A percentile compares a stretch with the other conserved stretches of the same genome.
phyloP scores from a whole-genome alignment of 2,329 filamentous ascomycete genomes.

The Botrytis fragariae region DNA sequence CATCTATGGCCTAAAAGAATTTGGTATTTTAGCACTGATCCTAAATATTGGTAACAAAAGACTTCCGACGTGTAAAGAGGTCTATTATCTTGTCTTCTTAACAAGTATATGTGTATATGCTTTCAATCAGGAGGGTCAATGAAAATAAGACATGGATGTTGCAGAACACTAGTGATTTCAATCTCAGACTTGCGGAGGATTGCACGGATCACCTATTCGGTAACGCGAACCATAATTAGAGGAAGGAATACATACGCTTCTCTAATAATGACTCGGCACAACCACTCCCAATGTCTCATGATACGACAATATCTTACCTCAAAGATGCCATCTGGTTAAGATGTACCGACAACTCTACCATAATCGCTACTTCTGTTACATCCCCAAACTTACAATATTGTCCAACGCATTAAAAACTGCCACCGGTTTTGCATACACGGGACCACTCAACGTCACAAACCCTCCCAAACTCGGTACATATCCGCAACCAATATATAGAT shows the following conservation, averaged over 20 bases:
- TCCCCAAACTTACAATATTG: not conserved
- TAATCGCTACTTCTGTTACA: not conserved
- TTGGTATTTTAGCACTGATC: not conserved
- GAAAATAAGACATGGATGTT: not conserved
- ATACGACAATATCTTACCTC: not conserved
- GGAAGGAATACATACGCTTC: not conserved
- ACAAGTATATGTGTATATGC: not conserved
- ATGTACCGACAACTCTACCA: not conserved
- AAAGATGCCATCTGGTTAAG: constrained; percentile 7
- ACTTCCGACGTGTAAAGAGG: not conserved
- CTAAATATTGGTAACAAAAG: not conserved
- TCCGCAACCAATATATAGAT: not conserved
- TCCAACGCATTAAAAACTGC: not conserved
- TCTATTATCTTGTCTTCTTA: not conserved
- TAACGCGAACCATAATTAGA: not conserved
- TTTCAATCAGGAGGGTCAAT: not conserved
- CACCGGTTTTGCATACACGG: not conserved
- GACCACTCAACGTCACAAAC: not conserved
- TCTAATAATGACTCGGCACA: not conserved
- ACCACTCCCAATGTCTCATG: not conserved
- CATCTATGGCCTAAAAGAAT: not conserved
- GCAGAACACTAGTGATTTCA: not conserved
- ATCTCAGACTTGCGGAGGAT: not conserved
- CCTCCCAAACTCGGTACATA: not conserved
- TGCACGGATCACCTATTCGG: not conserved